phyloP scores from a whole-genome alignment of 2,329 filamentous ascomycete species.

The Bipolaris sorokiniana region DNA sequence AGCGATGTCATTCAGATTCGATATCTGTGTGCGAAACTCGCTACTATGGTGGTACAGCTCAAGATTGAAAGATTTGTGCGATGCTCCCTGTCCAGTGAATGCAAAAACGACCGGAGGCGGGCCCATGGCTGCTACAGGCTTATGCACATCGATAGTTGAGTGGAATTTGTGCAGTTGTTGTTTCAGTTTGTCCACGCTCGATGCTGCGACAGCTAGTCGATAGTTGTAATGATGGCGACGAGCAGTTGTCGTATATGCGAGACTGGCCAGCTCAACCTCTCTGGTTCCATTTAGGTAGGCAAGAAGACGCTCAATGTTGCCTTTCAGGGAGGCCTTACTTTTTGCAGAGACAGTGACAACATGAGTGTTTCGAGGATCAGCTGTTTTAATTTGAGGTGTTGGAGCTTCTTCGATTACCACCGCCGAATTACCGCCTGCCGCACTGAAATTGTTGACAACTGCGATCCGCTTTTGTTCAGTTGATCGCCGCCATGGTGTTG shows the following conservation, averaged over 20 bases:
- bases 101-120: background rate
- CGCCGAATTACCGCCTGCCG: too few species aligned
- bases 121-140: too few species aligned
- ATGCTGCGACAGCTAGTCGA: background rate
- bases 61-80: constrained; percentile 20
- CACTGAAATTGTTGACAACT: too few species aligned
- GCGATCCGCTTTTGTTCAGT: too few species aligned
- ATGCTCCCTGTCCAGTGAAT: constrained; percentile 44
- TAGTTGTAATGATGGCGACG: background rate
- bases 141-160: too few species aligned
- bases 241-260: background rate
- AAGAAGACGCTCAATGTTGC: background rate
- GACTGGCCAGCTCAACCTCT: background rate
- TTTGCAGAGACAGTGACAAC: background rate
- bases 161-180: too few species aligned
- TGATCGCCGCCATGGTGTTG: too few species aligned
- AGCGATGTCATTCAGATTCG: constrained; percentile 34
- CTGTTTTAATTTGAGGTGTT: too few species aligned
- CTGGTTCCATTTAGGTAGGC: background rate
- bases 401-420: too few species aligned
- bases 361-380: too few species aligned
- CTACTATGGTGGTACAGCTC: constrained; percentile 22
- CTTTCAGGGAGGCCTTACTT: background rate
- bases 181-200: too few species aligned
- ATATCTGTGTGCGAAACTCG: constrained; percentile 40